Base-by-base conservation (phyloP, 108 stramenopile genomes). In the Schizochytrium sp. region DNA sequence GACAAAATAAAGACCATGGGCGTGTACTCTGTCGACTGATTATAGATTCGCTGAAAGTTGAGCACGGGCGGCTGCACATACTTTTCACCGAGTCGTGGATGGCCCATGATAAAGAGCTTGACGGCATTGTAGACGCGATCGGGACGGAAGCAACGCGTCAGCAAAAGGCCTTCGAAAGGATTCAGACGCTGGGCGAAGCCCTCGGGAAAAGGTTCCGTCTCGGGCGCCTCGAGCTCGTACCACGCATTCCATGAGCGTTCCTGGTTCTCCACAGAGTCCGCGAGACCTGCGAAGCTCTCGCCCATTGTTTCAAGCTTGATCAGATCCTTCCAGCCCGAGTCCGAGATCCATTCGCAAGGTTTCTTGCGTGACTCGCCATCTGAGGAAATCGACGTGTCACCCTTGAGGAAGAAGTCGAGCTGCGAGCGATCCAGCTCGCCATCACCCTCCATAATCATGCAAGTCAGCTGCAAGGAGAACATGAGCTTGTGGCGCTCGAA, bases 401-500 rank as follows among this genome's bases (percentile, higher is more conserved):
- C 95, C 71, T 95, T 95, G 57, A 95, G 87, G 91, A 95, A 95
- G 72, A 93, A 94, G 93, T 95, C 94, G 19, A 95, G 88, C 57
- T 92, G 90, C 48, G 55, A 60, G 29, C 88, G 72, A 45, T 93
- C 90, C 47, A 95, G 89, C 25, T 60, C 72, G 12, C 92, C 93
- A 16, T 93, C 94, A 51, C 94, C 95, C 45, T 94, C 92, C 90
- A 95, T 91, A 44, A 95, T 89, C 90, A 92, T 92, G 87, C 88
- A 90, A 5, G 90, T 89, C 16, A 91, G 58, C 72, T 91, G 92
- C 87, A 95, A 94, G 44, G 91, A 87, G 72, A 95, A 95, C 93
- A 95, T 95, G 25, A 95, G 88, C 92, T 95, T 95, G 90, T 95
- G 95, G n/a, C 93, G 89, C 91, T 95, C 95, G 87, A 95, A 95